Conservation (phyloP, 2,329 filamentous ascomycete genomes). For the Colletotrichum tamarilloi region DNA sequence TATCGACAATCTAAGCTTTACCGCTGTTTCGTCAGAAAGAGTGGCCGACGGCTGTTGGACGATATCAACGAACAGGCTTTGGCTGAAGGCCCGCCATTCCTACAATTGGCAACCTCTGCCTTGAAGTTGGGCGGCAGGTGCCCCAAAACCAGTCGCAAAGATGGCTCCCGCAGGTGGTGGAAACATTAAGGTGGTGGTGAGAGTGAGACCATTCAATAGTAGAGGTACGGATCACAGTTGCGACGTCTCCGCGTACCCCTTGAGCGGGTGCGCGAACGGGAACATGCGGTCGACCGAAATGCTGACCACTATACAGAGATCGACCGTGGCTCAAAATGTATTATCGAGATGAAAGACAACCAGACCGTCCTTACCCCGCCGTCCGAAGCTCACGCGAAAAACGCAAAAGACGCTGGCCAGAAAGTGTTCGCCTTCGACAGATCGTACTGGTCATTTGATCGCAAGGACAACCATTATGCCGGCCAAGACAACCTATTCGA, state of each 20-base stretch:
- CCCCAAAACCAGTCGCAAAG: conserved; percentile 33
- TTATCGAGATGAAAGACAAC: conserved; percentile 93
- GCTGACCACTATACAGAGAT: conserved; percentile 70
- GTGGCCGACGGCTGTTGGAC: not conserved
- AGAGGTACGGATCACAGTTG: conserved; percentile 71
- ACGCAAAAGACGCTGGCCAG: conserved; percentile 74
- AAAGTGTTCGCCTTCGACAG: conserved; percentile 97
- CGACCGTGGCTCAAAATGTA: conserved; percentile 93
- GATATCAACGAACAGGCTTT: not conserved
- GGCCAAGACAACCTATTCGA: conserved; percentile 90
- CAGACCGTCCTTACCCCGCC: conserved; percentile 90
- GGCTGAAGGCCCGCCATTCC: conserved; percentile 22
- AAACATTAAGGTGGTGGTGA: conserved; percentile 99
- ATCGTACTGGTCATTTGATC: conserved; percentile 98
- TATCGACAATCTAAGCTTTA: not conserved
- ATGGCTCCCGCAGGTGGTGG: conserved; percentile 83
- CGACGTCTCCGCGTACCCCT: not conserved
- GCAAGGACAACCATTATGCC: conserved; percentile 83
- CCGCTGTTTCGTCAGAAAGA: not conserved
- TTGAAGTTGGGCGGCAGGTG: conserved; percentile 33
- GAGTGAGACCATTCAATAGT: conserved; percentile 93
- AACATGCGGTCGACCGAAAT: not conserved
- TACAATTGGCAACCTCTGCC: conserved; percentile 19
- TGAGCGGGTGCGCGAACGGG: not conserved
- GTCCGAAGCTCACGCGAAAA: conserved; percentile 69